Evolutionary conservation across 2,329 filamentous ascomycete species (phyloP).

Genomic region (Zopfia rhizophila): DNA sequence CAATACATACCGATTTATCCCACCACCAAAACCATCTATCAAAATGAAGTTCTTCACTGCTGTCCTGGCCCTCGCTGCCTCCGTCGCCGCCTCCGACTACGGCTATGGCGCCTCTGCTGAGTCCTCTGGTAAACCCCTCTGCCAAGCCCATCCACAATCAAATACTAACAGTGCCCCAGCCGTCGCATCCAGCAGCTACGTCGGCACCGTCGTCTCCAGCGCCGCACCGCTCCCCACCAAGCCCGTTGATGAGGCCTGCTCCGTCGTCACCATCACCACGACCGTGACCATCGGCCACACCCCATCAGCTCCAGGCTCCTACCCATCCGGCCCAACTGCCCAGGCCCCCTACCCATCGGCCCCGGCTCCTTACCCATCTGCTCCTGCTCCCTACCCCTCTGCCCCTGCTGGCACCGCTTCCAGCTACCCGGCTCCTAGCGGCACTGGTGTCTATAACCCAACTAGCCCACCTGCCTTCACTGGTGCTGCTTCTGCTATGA

Average conservation of each 20-base stretch:
- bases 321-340: conserved; percentile 29
- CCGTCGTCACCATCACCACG: conserved; percentile 41
- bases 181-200: no score
- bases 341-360: conserved; percentile 40
- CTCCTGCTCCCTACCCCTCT: conserved; percentile 24
- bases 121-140: no score
- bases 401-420: conserved; percentile 15
- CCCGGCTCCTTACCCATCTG: neutral
- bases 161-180: no score
- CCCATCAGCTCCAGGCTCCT: conserved; percentile 35
- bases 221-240: no score
- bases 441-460: conserved; percentile 18
- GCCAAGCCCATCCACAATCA: no score
- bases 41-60: no score
- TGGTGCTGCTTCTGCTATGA: conserved; percentile 27
- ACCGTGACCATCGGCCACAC: conserved; percentile 29
- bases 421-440: conserved; percentile 25
- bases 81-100: no score
- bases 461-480: conserved; percentile 29
- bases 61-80: no score
- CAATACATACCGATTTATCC: no score
- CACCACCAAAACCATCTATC: no score
- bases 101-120: no score
- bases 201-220: no score
- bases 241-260: conserved; percentile 39